Conservation (phyloP, 1,284 basidiomycete genomes). For the Tilletia walkeri region DNA sequence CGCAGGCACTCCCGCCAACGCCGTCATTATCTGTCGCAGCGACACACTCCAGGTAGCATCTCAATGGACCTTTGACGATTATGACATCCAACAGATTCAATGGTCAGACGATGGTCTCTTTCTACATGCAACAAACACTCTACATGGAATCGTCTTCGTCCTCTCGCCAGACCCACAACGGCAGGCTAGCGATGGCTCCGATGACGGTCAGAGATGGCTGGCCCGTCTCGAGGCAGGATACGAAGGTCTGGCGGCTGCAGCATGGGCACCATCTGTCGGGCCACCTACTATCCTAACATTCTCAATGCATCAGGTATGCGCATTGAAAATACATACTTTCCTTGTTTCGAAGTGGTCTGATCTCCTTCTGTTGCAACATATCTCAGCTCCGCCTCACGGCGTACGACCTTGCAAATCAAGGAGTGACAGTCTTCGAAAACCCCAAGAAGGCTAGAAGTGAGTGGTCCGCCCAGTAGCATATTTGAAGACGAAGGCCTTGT, state of each 20-base stretch:
- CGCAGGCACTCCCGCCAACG: slow-evolving; percentile 27
- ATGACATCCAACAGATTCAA: slow-evolving; percentile 30
- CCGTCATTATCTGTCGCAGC: slow-evolving; percentile 37
- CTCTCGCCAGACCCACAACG: slow-evolving; percentile 40
- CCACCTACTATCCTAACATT: slow-evolving; percentile 37
- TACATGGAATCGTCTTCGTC: slow-evolving; percentile 39
- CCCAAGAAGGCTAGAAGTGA: slow-evolving; percentile 31
- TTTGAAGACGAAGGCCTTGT: too few relatives aligned
- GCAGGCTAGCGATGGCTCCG: background rate
- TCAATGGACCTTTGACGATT: slow-evolving; percentile 37
- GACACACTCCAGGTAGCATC: slow-evolving; percentile 46
- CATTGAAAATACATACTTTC: background rate
- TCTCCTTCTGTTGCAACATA: background rate
- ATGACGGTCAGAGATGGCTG: slow-evolving; percentile 37
- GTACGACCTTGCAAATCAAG: slow-evolving; percentile 35
- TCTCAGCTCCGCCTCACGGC: slow-evolving; percentile 20
- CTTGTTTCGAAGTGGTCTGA: background rate
- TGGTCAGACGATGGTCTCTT: slow-evolving; percentile 47
- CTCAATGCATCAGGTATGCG: slow-evolving; percentile 34
- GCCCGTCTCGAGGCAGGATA: slow-evolving; percentile 40
- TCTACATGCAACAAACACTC: slow-evolving; percentile 31
- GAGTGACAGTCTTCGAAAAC: slow-evolving; percentile 35
- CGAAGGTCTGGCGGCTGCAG: slow-evolving; percentile 36
- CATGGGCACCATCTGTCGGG: slow-evolving; percentile 36
- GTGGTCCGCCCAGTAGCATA: background rate